Conservation (phyloP, 176 grass and related monocot genomes). For the Panicum miliaceum region DNA sequence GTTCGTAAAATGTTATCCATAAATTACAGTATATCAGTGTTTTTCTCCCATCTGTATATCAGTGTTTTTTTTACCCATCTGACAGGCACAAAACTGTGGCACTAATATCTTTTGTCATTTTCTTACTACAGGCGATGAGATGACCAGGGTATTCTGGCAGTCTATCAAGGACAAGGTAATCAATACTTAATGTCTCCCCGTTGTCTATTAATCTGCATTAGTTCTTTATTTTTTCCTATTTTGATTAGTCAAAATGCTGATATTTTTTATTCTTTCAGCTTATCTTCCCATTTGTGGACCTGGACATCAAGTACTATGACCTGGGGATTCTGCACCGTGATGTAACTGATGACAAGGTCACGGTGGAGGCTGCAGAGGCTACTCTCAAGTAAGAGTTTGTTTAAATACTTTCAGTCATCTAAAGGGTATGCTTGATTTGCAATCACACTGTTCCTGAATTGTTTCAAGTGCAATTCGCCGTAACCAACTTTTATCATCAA, state of each 20-base stretch:
- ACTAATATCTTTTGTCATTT: constrained; percentile 31
- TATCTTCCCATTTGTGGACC: constrained; percentile 89
- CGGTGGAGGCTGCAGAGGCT: constrained; percentile 93
- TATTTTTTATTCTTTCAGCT: constrained; percentile 56
- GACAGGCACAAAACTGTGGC: not conserved
- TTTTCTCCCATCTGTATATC: not conserved
- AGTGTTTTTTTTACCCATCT: not conserved
- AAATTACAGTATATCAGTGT: not conserved
- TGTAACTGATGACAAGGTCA: constrained; percentile 95
- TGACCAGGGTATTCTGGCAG: constrained; percentile 95
- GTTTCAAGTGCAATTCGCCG: constrained; percentile 1
- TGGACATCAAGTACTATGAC: constrained; percentile 98
- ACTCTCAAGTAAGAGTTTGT: constrained; percentile 75
- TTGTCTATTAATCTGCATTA: not conserved
- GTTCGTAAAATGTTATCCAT: not conserved
- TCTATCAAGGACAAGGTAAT: constrained; percentile 96
- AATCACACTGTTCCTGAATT: constrained; percentile 6
- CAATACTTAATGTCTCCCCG: not conserved
- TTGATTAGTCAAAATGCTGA: constrained; percentile 10
- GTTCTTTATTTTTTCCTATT: constrained; percentile 1
- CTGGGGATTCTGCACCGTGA: constrained; percentile 85
- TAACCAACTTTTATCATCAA: constrained; percentile 9
- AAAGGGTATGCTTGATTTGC: constrained; percentile 2
- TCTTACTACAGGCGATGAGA: constrained; percentile 79
- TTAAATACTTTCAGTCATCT: constrained; percentile 5